Evolutionary conservation across 352 stramenopile genomes (phyloP), one percentile per base, ranked within the genome.

Genomic region (Pythium guiyangense): DNA sequence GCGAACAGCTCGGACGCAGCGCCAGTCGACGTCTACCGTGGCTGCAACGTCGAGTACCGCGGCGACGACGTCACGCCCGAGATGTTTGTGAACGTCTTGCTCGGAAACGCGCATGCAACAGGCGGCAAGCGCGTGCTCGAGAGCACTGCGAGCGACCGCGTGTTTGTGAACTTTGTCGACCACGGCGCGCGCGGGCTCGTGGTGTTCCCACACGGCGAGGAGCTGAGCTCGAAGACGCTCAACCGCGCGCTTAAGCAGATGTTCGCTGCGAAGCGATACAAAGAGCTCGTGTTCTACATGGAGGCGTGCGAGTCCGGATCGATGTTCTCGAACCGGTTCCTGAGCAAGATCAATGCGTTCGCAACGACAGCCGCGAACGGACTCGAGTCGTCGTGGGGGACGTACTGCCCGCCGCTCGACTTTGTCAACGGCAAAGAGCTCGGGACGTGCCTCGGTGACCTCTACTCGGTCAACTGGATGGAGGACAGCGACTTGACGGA

Each of bases 151-250:
- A 60, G 92, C 1, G 92, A 98, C 61, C 79, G 90, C 45, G 88
- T 98, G 27, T 98, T 97, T 62, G 65, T 98, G 52, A 96, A 96
- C 62, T 97, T 97, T 70, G 77, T 96, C 37, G 89, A 98, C 62
- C 92, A 98, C 57, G 92, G 92, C 48, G 90, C 82, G 4, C 67
- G 80, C 4, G 86, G 88, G 9, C 81, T 95, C 44, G 60, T 98
- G 0, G 79, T 86, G 57, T 96, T 96, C 63, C 86, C 88, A 0
- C 47, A 79, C 29, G 84, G 77, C 47, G 70, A 95, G 53, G 68
- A 81, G 27, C 66, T 98, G 17, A 75, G 77, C n/a, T 75, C 86
- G 26, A 66, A 76, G 25, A 72, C 79, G 15, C 73, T 97, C 17
- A 78, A 84, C 18, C 42, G 66, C 17, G 75, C 88, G 20, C 74